A percentile compares a stretch with the other conserved stretches of the same genome.
Conservation (phyloP, 306 rosid species). For the Fragaria vesca region DNA sequence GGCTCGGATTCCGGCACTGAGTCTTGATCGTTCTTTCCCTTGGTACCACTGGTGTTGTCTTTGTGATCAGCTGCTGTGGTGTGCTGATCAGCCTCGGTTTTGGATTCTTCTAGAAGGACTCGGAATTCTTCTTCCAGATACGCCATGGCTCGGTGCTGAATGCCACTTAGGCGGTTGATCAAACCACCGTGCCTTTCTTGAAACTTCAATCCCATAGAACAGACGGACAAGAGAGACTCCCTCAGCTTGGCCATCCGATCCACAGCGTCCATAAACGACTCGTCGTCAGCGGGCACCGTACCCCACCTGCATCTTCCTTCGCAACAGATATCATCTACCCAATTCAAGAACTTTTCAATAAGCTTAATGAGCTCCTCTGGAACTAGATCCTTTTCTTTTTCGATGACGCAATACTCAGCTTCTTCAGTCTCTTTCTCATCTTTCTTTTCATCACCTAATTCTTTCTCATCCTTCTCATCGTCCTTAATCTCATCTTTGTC, state of each 20-base stretch:
- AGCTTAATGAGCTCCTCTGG: slow-evolving; percentile 38
- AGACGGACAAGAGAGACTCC: slow-evolving; percentile 13
- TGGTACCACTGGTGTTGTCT: slow-evolving; percentile 18
- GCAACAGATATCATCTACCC: slow-evolving; percentile 37
- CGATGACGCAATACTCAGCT: neutral
- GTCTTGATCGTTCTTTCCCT: slow-evolving; percentile 25
- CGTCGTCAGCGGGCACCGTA: slow-evolving; percentile 32
- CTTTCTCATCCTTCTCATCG: neutral
- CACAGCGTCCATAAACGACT: slow-evolving; percentile 37
- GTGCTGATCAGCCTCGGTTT: slow-evolving; percentile 15
- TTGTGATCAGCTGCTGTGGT: slow-evolving; percentile 10
- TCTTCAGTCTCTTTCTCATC: neutral
- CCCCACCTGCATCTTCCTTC: slow-evolving; percentile 41
- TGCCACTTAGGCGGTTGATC: slow-evolving; percentile 45
- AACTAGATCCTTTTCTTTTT: neutral
- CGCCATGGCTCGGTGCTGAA: slow-evolving; percentile 53
- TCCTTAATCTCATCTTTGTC: neutral
- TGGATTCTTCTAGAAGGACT: slow-evolving; percentile 49
- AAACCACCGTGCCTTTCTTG: slow-evolving; percentile 22
- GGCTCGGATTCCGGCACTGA: slow-evolving; percentile 25
- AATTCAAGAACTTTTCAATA: slow-evolving; percentile 40
- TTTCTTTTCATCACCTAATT: neutral
- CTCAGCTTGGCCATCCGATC: slow-evolving; percentile 45
- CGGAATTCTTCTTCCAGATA: slow-evolving; percentile 72
- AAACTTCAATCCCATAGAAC: slow-evolving; percentile 15